These are phyloP conservation scores for Mycena chlorophos DNA, from an alignment of 768 basidiomycete genomes.

Conservation along the genomic window DNA sequence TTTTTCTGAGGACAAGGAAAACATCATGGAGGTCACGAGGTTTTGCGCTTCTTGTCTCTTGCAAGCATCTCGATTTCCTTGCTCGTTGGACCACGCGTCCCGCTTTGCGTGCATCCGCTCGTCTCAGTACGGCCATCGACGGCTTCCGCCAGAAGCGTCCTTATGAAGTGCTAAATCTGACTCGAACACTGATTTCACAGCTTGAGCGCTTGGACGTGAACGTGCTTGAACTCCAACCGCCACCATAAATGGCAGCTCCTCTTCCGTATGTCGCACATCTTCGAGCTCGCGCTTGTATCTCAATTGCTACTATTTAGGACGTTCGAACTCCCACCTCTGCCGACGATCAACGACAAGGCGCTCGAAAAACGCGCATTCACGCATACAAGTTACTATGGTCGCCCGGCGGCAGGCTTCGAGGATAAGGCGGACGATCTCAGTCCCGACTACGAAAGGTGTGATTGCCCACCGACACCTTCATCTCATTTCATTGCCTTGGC, in stretches of 20 bases:
- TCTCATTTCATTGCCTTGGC: neutral
- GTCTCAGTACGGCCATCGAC: no score
- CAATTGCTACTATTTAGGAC: neutral
- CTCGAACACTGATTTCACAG: no score
- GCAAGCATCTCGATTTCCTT: no score
- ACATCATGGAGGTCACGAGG: neutral
- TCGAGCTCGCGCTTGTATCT: neutral
- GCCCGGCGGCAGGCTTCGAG: conserved; percentile 76
- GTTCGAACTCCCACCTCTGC: conserved; percentile 53
- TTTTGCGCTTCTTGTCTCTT: no score
- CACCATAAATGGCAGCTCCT: neutral
- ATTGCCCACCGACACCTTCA: conserved; percentile 1
- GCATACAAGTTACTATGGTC: conserved; percentile 68
- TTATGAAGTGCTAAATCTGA: no score
- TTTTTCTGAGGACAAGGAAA: no score
- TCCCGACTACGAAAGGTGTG: conserved; percentile 81
- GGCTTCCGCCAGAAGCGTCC: no score
- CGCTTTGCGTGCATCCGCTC: no score
- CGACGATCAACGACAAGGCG: conserved; percentile 47
- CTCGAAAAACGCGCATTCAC: conserved; percentile 67
- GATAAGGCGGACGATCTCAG: conserved; percentile 70
- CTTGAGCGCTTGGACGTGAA: no score
- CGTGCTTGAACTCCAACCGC: no score
- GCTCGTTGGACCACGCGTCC: no score
- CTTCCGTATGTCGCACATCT: neutral